Percentiles rank a stretch among this genome's conserved stretches.
Conservation (phyloP, 2,329 filamentous ascomycete species). For the Colletotrichum sp. region DNA sequence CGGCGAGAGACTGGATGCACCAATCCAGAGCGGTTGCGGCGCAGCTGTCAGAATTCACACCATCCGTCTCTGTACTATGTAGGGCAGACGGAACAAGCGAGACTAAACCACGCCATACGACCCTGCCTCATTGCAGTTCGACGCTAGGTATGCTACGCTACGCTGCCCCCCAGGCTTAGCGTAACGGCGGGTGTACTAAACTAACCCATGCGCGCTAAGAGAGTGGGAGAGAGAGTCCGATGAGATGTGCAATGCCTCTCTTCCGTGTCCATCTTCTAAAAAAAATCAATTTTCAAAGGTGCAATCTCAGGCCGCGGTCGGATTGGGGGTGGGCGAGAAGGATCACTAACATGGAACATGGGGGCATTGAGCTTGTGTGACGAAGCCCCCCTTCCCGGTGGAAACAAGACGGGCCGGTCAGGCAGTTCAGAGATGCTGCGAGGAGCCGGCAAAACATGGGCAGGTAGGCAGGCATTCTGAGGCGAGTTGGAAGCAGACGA, state of each 20-base stretch:
- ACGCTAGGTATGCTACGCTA: neutral
- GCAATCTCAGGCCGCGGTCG: neutral
- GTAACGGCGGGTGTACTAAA: constrained; percentile 13
- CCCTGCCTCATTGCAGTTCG: neutral
- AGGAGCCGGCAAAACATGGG: neutral
- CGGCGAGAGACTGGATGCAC: neutral
- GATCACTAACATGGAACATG: neutral
- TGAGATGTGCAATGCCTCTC: neutral
- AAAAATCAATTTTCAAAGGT: neutral
- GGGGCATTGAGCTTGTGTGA: neutral
- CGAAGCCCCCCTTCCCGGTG: neutral
- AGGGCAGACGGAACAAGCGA: constrained; percentile 7
- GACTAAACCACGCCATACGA: neutral
- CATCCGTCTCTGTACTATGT: neutral
- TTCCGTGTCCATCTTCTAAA: neutral
- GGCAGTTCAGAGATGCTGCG: neutral
- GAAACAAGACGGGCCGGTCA: neutral
- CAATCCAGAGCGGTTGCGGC: neutral
- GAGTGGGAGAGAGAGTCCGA: neutral
- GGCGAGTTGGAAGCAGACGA: neutral
- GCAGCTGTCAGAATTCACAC: constrained; percentile 11
- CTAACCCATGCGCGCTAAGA: neutral
- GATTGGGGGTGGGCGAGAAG: neutral
- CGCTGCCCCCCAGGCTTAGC: neutral
- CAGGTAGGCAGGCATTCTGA: neutral